Percentiles rank a stretch among this genome's conserved stretches.
These are phyloP conservation scores for Oemleria cerasiformis DNA, from an alignment of 306 rosid species.

Conservation along the genomic window DNA sequence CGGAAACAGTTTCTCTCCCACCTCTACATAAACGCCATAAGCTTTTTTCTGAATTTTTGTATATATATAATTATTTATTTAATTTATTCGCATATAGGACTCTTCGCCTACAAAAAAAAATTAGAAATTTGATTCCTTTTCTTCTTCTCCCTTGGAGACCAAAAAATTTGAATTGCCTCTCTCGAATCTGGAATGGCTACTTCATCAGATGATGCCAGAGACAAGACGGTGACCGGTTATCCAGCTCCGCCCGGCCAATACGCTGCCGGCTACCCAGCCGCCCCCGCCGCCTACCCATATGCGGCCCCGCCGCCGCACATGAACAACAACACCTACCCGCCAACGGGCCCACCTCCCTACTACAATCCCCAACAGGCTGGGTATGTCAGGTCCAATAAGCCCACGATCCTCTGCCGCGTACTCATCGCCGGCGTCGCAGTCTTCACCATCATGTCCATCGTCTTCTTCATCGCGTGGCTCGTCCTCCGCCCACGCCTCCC, in stretches of 20 bases:
- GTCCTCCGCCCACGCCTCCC: conserved; percentile 21
- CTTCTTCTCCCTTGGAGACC: neutral
- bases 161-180: neutral
- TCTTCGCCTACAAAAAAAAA: neutral
- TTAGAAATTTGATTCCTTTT: neutral
- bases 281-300: neutral
- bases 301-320: conserved; percentile 1
- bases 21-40: too few species aligned
- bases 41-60: too few species aligned
- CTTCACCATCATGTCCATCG: neutral
- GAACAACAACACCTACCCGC: neutral
- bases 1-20: too few species aligned
- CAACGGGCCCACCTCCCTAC: neutral
- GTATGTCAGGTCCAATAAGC: neutral
- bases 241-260: conserved; percentile 16
- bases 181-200: conserved; percentile 10
- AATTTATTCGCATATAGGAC: neutral
- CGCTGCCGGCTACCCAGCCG: conserved; percentile 25
- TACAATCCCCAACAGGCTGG: conserved; percentile 7
- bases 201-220: neutral
- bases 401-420: conserved; percentile 12
- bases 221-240: conserved; percentile 29
- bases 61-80: too few species aligned
- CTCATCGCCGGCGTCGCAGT: neutral
- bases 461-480: conserved; percentile 17